phyloP scores from a whole-genome alignment of 257 asterid genomes.

The Plectranthus barbatus region DNA sequence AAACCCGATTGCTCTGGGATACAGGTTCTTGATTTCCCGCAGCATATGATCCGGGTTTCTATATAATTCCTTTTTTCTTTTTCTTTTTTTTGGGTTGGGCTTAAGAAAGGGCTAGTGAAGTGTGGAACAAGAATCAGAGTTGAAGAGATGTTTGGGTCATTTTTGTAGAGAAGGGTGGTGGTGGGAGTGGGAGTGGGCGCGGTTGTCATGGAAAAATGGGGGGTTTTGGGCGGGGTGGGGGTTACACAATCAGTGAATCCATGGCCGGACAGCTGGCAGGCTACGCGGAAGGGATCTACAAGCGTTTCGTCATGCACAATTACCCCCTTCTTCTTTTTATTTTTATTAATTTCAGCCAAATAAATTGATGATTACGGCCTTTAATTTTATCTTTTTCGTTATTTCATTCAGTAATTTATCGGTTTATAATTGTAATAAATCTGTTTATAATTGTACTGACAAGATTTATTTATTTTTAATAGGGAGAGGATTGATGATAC shows the following conservation, averaged over 20 bases:
- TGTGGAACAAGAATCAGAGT: conserved; percentile 31
- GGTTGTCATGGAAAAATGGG: background rate
- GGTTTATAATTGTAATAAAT: no score
- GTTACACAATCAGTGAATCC: conserved; percentile 25
- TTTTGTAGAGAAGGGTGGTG: conserved; percentile 8
- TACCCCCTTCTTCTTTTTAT: no score
- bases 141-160: background rate
- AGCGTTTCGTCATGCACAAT: conserved; percentile 17
- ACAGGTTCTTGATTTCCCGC: background rate
- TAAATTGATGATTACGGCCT: no score
- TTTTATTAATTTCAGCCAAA: no score
- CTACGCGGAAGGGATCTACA: conserved; percentile 34
- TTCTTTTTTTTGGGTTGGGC: background rate
- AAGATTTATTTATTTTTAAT: no score
- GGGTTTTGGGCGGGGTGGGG: conserved; percentile 10
- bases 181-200: no score
- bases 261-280: conserved; percentile 69
- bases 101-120: conserved; percentile 20
- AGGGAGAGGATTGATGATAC: no score
- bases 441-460: no score
- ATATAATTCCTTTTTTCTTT: no score
- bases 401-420: no score
- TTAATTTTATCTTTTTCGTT: no score
- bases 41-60: background rate
- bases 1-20: background rate